Evolutionary conservation across 352 stramenopile species (phyloP).

Genomic region (Phytophthora quininea): DNA sequence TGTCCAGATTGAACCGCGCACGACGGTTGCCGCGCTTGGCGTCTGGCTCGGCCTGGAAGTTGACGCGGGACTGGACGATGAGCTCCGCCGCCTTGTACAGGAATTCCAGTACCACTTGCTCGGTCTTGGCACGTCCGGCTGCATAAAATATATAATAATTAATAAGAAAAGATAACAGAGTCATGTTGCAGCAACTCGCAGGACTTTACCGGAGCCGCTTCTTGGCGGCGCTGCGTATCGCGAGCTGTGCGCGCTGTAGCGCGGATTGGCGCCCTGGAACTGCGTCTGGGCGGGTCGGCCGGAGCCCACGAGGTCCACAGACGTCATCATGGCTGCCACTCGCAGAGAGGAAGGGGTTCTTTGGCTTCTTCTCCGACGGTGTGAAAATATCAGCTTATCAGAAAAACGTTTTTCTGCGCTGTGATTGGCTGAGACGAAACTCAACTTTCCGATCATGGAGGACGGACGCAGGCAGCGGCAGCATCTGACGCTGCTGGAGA

Average conservation of each 20-base stretch:
- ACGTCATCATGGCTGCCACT: conserved; percentile 30
- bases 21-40: conserved; percentile 51
- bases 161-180: conserved; percentile 1
- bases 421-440: background rate
- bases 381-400: background rate
- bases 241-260: conserved; percentile 18
- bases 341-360: conserved; percentile 1
- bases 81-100: conserved; percentile 86
- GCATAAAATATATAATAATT: conserved; percentile 4
- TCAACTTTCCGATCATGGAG: background rate
- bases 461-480: background rate
- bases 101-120: conserved; percentile 87
- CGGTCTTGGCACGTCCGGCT: conserved; percentile 77
- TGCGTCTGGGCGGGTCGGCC: conserved; percentile 9
- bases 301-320: conserved; percentile 8
- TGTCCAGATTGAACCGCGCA: conserved; percentile 84
- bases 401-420: no score
- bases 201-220: conserved; percentile 7
- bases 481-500: conserved; percentile 3
- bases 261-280: background rate
- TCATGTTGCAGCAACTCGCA: background rate
- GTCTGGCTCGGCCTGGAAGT: conserved; percentile 62
- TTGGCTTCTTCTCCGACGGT: background rate
- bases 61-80: conserved; percentile 81
- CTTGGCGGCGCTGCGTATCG: conserved; percentile 21